These are phyloP conservation scores for Flaveria linearis DNA, from an alignment of 129 eudicot genomes.

Conservation along the genomic window DNA sequence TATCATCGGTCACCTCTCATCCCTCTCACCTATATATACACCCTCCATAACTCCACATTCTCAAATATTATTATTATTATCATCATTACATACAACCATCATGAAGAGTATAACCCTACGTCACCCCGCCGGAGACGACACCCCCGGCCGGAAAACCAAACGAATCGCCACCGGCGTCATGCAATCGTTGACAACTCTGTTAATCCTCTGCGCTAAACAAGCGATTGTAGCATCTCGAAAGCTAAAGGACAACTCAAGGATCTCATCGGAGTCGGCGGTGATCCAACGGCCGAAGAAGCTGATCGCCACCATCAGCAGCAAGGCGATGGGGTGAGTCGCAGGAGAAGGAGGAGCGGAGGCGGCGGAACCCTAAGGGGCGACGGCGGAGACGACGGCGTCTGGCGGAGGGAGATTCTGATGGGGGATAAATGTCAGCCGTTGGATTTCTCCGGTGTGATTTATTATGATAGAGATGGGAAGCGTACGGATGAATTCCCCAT, in stretches of 20 bases:
- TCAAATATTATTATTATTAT: neutral
- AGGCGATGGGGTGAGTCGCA: conserved; percentile 43
- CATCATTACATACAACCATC: conserved; percentile 7
- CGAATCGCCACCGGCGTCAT: conserved; percentile 27
- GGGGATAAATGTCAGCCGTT: conserved; percentile 39
- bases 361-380: conserved; percentile 24
- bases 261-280: conserved; percentile 32
- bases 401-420: conserved; percentile 40
- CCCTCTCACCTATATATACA: too few relatives aligned
- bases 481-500: conserved; percentile 38
- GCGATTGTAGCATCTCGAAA: conserved; percentile 49
- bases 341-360: conserved; percentile 14
- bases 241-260: conserved; percentile 29
- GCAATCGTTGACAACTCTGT: conserved; percentile 40
- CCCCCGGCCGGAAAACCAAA: conserved; percentile 28
- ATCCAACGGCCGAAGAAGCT: conserved; percentile 41
- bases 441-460: conserved; percentile 39
- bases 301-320: conserved; percentile 44
- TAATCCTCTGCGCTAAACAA: conserved; percentile 35
- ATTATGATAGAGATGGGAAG: conserved; percentile 35
- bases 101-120: conserved; percentile 25
- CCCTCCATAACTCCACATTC: too few relatives aligned
- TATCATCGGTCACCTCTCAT: too few relatives aligned
- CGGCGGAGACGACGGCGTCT: conserved; percentile 36
- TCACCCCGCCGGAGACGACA: conserved; percentile 7